A percentile compares a stretch with the other conserved stretches of the same genome.
These are phyloP conservation scores for Hemisphaericaspora xylofermentans DNA, from an alignment of 1,139 yeast species.

Conservation along the genomic window DNA sequence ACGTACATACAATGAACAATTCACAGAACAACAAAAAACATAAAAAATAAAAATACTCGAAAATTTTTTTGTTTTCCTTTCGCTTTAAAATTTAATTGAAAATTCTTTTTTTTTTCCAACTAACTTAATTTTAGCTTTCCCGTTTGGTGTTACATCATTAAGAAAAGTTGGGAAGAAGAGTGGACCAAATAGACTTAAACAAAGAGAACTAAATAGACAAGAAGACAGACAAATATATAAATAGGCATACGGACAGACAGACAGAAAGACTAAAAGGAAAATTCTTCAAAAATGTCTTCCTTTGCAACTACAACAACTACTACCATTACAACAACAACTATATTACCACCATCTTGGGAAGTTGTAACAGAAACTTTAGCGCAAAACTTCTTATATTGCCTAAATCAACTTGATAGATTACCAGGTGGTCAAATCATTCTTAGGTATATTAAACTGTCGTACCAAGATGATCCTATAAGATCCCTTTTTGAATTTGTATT, in stretches of 20 bases:
- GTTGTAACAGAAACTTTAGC: conserved; percentile 35
- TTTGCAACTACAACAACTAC: conserved; percentile 19
- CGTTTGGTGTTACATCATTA: neutral
- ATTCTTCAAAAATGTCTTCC: conserved; percentile 12
- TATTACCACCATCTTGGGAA: conserved; percentile 42
- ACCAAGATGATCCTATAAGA: conserved; percentile 91
- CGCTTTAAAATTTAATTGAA: no score
- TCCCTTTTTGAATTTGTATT: conserved; percentile 78
- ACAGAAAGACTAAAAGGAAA: neutral
- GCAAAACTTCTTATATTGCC: conserved; percentile 35
- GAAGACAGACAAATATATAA: no score
- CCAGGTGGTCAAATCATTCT: conserved; percentile 84
- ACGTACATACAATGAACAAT: no score
- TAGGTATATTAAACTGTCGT: conserved; percentile 82
- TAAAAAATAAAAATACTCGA: no score
- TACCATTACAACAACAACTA: conserved; percentile 28
- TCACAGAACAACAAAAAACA: no score
- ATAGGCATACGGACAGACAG: no score
- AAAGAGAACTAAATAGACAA: neutral
- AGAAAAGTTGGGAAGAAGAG: neutral
- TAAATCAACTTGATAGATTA: conserved; percentile 39
- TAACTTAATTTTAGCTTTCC: neutral
- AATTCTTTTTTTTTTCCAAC: neutral
- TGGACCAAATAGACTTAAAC: neutral
- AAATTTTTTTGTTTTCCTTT: no score